Conservation (phyloP, 1,139 yeast species). For the Arxiozyma telluris region DNA sequence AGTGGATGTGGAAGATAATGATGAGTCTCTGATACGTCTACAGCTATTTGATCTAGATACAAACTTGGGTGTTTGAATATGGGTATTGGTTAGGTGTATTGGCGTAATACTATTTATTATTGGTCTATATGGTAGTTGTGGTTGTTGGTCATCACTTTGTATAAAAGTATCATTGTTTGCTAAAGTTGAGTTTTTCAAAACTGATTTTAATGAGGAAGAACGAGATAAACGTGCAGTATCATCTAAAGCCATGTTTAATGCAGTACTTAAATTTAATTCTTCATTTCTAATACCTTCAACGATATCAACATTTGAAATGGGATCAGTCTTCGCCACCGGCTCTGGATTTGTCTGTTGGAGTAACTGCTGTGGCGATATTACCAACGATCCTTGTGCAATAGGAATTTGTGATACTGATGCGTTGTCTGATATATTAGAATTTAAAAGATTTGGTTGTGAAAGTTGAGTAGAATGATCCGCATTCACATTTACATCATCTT, state of each 20-base stretch:
- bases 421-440: not conserved
- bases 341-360: not conserved
- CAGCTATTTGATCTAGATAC: slow-evolving; percentile 1
- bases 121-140: not conserved
- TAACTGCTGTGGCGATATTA: not conserved
- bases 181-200: not conserved
- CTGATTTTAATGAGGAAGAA: slow-evolving; percentile 1
- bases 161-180: not conserved
- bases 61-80: not conserved
- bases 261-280: not conserved
- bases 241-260: not conserved
- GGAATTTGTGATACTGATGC: not conserved
- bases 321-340: not conserved
- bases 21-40: not conserved
- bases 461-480: not conserved
- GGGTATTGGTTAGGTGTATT: not conserved
- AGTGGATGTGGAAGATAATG: not conserved
- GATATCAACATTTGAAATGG: not conserved
- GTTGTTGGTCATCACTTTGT: not conserved
- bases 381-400: not conserved
- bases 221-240: slow-evolving; percentile 1
- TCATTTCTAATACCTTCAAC: not conserved
- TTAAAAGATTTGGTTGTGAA: not conserved
- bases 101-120: not conserved
- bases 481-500: slow-evolving; percentile 7